Base-by-base conservation (phyloP, 2,329 filamentous ascomycete genomes). In the Ceratocystis destructans region DNA sequence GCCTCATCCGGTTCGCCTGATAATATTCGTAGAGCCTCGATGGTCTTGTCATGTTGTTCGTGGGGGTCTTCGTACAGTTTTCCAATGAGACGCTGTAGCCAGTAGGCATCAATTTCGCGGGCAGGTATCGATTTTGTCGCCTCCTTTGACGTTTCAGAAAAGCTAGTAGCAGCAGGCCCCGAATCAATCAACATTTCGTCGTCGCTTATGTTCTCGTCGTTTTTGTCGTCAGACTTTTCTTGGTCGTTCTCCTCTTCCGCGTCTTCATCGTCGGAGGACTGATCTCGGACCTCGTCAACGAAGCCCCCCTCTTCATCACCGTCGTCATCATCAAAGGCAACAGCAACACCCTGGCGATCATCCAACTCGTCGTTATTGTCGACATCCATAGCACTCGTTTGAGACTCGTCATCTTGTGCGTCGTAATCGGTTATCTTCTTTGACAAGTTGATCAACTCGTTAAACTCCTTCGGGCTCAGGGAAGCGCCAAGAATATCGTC, bases 351-450 rank as follows among this genome's bases (percentile, higher is more conserved):
- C 75, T 99, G 91, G 62, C 90, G 87, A 72, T 96, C 92, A 72
- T 96, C 94, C 62, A 96, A 84, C 74, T 96, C 92, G 37, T 83
- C 87, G 2, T 78, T 79, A 37, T 84, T 87, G 79, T 90, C 89
- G 8, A 68, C 64, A 55, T 68, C 67, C 67, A 68, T 68, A 20
- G 41, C 67, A 44, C 65, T 64, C 28, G 61, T 50, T 66, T 66
- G 64, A 25, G 64, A 64, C 67, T 91, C 87, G 70, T 96, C 93
- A 70, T 97, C 93, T 74, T 97, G 91, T 48, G 89, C 89, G 76
- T 97, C 89, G 76, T 97, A 99, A 75, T 99, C 94, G 62, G 94
- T 99, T 69, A 99, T 96, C 78, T 99, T 99, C 79, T 99, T 99
- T 70, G 92, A 90, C 55, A 99, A 79, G 73, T 96, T 99, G 66